phyloP scores from a whole-genome alignment of 2,329 filamentous ascomycete species.

The Aureobasidium zeae region DNA sequence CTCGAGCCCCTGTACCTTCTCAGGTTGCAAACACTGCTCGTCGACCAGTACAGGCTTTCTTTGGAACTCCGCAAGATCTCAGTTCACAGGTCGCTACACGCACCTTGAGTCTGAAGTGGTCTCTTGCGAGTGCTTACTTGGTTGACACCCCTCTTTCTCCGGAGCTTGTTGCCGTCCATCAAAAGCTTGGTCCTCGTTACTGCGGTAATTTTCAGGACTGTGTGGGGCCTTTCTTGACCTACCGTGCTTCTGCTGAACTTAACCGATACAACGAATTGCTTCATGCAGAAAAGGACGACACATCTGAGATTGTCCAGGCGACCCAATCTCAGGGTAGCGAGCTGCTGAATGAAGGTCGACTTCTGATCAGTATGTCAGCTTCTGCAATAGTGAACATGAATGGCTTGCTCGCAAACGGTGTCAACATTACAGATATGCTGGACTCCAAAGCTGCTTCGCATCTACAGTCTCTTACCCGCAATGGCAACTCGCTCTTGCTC shows the following conservation, averaged over 20 bases:
- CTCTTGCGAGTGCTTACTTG: conserved; percentile 78
- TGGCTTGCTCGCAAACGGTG: conserved; percentile 17
- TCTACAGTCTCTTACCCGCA: conserved; percentile 59
- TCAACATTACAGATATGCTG: conserved; percentile 60
- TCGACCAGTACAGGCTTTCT: conserved; percentile 71
- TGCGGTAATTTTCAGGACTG: conserved; percentile 96
- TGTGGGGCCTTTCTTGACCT: conserved; percentile 91
- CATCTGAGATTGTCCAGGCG: conserved; percentile 81
- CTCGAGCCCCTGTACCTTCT: conserved; percentile 4
- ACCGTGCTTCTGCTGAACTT: conserved; percentile 80
- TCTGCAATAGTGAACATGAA: conserved; percentile 72
- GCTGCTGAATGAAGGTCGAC: conserved; percentile 69
- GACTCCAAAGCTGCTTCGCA: conserved; percentile 61
- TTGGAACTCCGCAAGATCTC: conserved; percentile 85
- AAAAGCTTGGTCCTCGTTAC: conserved; percentile 80
- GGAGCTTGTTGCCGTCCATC: conserved; percentile 83
- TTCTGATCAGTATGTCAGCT: conserved; percentile 76
- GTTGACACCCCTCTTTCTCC: conserved; percentile 84
- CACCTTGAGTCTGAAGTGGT: conserved; percentile 75
- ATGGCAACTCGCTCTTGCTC: conserved; percentile 69
- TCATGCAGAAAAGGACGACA: conserved; percentile 80
- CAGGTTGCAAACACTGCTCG: conserved; percentile 15
- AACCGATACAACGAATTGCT: conserved; percentile 86
- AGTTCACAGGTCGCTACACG: conserved; percentile 7
- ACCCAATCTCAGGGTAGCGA: conserved; percentile 77